Conservation (phyloP, 768 basidiomycete genomes). For the Crucibulum laeve region DNA sequence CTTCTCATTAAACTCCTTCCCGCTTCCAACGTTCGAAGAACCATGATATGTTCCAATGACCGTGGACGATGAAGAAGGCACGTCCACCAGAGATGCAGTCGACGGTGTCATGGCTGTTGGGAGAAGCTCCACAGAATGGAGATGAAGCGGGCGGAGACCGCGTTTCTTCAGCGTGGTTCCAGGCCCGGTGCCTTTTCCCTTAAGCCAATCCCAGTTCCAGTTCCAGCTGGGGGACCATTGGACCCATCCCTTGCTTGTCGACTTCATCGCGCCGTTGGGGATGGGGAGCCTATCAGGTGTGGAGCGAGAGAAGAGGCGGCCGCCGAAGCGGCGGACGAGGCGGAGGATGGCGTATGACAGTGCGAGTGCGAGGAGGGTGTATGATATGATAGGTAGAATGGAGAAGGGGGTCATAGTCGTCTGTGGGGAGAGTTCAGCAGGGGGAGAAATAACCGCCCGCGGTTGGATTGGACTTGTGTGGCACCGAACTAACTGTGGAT, state of each 20-base stretch:
- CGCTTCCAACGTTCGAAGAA: not conserved
- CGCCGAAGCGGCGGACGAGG: not conserved
- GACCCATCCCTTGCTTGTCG: not conserved
- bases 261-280: not conserved
- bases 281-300: not conserved
- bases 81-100: not conserved
- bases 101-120: not conserved
- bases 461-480: no score
- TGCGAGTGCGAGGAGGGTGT: conserved; percentile 10
- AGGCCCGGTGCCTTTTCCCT: not conserved
- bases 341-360: conserved; percentile 12
- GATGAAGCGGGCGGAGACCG: not conserved
- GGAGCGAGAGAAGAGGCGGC: not conserved
- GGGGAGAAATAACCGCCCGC: no score
- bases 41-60: not conserved
- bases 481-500: no score
- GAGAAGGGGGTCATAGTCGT: conserved; percentile 7
- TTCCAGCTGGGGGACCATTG: not conserved
- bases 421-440: no score
- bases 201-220: not conserved
- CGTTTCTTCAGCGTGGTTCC: not conserved
- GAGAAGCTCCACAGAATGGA: not conserved
- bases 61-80: not conserved
- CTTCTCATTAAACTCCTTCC: not conserved
- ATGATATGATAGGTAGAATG: conserved; percentile 11